Evolutionary conservation across 2,329 filamentous ascomycete genomes (phyloP).

Genomic region (Zasmidium angulare): DNA sequence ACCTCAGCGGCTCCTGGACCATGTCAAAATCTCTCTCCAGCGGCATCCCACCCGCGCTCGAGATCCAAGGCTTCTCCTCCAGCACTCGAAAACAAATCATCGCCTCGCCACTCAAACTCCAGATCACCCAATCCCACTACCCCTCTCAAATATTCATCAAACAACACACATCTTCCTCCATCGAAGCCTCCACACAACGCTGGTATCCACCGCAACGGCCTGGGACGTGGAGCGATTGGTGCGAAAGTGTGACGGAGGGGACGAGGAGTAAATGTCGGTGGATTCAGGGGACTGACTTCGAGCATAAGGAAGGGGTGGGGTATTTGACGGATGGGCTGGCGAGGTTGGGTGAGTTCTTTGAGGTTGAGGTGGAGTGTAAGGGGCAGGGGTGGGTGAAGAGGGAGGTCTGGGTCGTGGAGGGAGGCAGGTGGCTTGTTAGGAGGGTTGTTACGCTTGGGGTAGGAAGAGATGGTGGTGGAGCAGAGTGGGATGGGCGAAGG

Average conservation of each 20-base stretch:
- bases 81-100: conserved; percentile 11
- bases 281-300: conserved; percentile 12
- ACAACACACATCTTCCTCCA: neutral
- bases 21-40: conserved; percentile 2
- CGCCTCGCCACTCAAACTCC: conserved; percentile 8
- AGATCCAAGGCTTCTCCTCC: conserved; percentile 2
- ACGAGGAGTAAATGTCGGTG: conserved; percentile 16
- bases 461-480: neutral
- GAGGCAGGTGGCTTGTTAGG: conserved; percentile 19
- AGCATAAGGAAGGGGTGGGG: conserved; percentile 8
- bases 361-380: conserved; percentile 17
- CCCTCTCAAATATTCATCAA: conserved; percentile 19
- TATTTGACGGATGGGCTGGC: conserved; percentile 19
- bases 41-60: conserved; percentile 3
- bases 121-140: conserved; percentile 19
- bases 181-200: conserved; percentile 7
- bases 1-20: conserved; percentile 7
- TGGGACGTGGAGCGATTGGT: conserved; percentile 14
- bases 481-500: conserved; percentile 6
- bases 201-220: conserved; percentile 17
- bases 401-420: conserved; percentile 23
- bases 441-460: conserved; percentile 19
- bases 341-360: conserved; percentile 14
- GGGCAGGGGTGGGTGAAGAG: conserved; percentile 8
- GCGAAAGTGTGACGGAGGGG: neutral